Evolutionary conservation across 1,139 yeast species (phyloP), one percentile per base, ranked within the genome.

Genomic region (Kodamaea sp.): DNA sequence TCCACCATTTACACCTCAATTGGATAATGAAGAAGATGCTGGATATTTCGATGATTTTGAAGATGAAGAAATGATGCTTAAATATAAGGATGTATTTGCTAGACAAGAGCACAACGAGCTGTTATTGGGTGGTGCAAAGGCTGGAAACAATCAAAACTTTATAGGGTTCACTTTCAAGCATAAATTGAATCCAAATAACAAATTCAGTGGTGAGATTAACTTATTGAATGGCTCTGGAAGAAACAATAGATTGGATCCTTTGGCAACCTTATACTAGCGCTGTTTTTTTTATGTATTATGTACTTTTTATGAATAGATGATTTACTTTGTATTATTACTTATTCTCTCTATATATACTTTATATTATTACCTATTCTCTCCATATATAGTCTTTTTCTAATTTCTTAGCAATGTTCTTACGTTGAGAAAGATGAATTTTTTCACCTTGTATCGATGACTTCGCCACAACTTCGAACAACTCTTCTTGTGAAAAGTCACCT

Each of bases 21-120:
- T 94, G 47, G 97, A 92, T 57, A 86, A 89, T 45, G 98, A 94
- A 56, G 94, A 90, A 47, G 99, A 94, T 65, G 97, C 97, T 1
- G 99, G 98, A 1, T 94, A 94, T 65, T 94, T 94, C 60, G 99
- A 94, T 63, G 98, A 94, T 60, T 94, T 94, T 59, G 89, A 87
- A 46, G 94, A 88, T 61, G 97, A 90, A 55, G 90, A 86, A 40
- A 96, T 94, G 62, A 90, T 94, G 97, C 90, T 92, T 51, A 90
- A 92, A 63, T 94, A 94, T 66, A 92, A 94, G 54, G 98, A 94
- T 56, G 98, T 94, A 12, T 84, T 89, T 72, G 90, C 88, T 49
- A 83, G 94, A 63, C 88, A 84, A 55, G 86, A 79, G 41, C 90
- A 85, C 50, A 78, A 92, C 55, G 96, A 92, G 57, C 81, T 76